A percentile compares a stretch with the other conserved stretches of the same genome.
phyloP scores from a whole-genome alignment of 495 filamentous ascomycete species.

The Hypomontagnella submonticulosa region DNA sequence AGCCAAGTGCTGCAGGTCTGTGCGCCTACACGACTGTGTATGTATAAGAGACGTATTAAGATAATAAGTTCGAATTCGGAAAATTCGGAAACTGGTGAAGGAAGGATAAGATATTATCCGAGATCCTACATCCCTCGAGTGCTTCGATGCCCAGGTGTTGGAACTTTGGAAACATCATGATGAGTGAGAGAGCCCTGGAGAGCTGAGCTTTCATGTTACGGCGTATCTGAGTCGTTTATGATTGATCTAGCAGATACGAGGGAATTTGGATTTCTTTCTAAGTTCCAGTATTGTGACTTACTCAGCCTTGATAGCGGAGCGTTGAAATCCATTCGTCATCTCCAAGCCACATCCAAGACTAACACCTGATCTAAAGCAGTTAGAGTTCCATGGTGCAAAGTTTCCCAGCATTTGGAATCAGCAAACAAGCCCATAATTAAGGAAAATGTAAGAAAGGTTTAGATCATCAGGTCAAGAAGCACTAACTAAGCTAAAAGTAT shows the following conservation, averaged over 20 bases:
- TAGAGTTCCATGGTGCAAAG: constrained; percentile 3
- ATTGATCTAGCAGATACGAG: constrained; percentile 10
- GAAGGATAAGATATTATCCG: no score
- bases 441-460: no score
- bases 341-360: constrained; percentile 25
- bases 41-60: no score
- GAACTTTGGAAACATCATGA: neutral
- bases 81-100: no score
- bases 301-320: constrained; percentile 49
- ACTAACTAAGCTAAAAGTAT: neutral
- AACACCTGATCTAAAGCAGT: constrained; percentile 20
- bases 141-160: no score
- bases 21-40: no score
- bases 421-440: no score
- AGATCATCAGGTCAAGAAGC: no score
- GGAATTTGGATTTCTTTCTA: constrained; percentile 17
- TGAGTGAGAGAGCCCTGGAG: neutral
- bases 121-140: no score
- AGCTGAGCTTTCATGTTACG: neutral
- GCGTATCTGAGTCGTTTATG: no score
- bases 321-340: constrained; percentile 21
- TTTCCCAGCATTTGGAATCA: constrained; percentile 32
- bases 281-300: constrained; percentile 8
- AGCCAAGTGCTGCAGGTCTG: no score
- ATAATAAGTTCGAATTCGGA: no score